phyloP scores from a whole-genome alignment of 305 asterid species.

The Petunia hybrid region DNA sequence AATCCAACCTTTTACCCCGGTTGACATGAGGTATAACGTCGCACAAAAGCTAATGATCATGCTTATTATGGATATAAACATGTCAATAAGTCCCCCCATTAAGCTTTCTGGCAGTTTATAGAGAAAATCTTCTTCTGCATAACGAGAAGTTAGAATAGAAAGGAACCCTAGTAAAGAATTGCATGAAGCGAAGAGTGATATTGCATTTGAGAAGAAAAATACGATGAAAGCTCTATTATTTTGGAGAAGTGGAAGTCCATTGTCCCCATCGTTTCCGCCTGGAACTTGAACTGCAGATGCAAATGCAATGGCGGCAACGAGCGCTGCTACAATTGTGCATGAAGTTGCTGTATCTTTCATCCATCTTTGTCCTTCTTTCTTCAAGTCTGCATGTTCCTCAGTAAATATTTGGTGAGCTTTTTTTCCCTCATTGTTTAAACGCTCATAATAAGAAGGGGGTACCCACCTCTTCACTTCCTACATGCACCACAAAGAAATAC shows the following conservation, averaged over 20 bases:
- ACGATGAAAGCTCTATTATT: constrained; percentile 21
- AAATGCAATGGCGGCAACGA: constrained; percentile 35
- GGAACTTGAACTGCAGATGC: constrained; percentile 38
- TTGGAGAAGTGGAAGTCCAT: constrained; percentile 28
- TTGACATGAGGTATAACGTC: too few relatives aligned
- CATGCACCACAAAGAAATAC: neutral
- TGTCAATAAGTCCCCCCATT: constrained; percentile 26
- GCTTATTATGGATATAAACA: neutral
- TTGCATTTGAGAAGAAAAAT: constrained; percentile 30
- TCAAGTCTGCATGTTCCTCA: constrained; percentile 34
- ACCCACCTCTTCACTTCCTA: constrained; percentile 39
- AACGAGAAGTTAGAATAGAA: constrained; percentile 34
- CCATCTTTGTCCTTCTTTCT: constrained; percentile 35
- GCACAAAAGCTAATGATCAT: too few relatives aligned
- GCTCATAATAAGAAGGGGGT: constrained; percentile 24
- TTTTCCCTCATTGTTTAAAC: constrained; percentile 30
- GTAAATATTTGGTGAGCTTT: constrained; percentile 33
- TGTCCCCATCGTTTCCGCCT: constrained; percentile 32
- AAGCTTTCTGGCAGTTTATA: constrained; percentile 27
- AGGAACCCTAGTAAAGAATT: constrained; percentile 34
- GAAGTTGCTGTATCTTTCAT: constrained; percentile 40
- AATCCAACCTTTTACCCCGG: too few relatives aligned
- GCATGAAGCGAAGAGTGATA: constrained; percentile 33
- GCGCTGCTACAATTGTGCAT: constrained; percentile 37
- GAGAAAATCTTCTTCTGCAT: constrained; percentile 38